A percentile compares a stretch with the other conserved stretches of the same genome.
These are phyloP conservation scores for Fusarium kyushuense DNA, from an alignment of 2,329 filamentous ascomycete genomes.

Conservation along the genomic window DNA sequence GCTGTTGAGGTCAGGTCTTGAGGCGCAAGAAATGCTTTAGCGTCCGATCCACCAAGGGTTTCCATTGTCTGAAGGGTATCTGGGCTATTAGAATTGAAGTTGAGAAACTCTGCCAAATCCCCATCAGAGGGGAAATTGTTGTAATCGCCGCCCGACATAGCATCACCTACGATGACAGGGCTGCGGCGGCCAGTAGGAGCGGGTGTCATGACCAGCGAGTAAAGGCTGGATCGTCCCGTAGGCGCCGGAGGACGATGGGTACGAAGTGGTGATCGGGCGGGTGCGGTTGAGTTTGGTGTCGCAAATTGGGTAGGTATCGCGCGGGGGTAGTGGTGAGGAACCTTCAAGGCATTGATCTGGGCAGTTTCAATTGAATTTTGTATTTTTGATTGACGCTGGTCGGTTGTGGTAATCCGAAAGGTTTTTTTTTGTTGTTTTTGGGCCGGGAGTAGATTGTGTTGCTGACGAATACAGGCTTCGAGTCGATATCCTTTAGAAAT, in stretches of 20 bases:
- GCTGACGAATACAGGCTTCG: constrained; percentile 30
- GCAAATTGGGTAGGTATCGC: constrained; percentile 43
- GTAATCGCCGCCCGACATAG: constrained; percentile 54
- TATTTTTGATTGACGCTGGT: background rate
- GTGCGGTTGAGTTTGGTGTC: constrained; percentile 43
- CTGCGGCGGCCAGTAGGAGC: constrained; percentile 51
- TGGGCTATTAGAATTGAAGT: constrained; percentile 53
- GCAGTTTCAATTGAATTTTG: constrained; percentile 12
- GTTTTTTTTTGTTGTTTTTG: constrained; percentile 9
- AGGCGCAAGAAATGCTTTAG: constrained; percentile 51
- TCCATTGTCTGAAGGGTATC: constrained; percentile 54
- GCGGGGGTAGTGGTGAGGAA: constrained; percentile 32
- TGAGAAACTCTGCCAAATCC: constrained; percentile 52
- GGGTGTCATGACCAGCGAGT: constrained; percentile 54
- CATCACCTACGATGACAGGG: constrained; percentile 56
- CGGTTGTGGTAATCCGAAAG: background rate
- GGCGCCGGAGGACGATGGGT: constrained; percentile 18
- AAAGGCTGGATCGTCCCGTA: constrained; percentile 38
- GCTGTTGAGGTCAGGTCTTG: constrained; percentile 53
- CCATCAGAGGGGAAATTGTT: constrained; percentile 55
- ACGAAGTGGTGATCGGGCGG: constrained; percentile 20
- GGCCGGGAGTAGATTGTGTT: constrained; percentile 23
- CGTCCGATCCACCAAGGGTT: constrained; percentile 48
- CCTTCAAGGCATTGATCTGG: constrained; percentile 39
- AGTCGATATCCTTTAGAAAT: constrained; percentile 35